Evolutionary conservation across 1,139 yeast species (phyloP), one percentile per base, ranked within the genome.

Genomic region (Scheffersomyces illinoinensis): DNA sequence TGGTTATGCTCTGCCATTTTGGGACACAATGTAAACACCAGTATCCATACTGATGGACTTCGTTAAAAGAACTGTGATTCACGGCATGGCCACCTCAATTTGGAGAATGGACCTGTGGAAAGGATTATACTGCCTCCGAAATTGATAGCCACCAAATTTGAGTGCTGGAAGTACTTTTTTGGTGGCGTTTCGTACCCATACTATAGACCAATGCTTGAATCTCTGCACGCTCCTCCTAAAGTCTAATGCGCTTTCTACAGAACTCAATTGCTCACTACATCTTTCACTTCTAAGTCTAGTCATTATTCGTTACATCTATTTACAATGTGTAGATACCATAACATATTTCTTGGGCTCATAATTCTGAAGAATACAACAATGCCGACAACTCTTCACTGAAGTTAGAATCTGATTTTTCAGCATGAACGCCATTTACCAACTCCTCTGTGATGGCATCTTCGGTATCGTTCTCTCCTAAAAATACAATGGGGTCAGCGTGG

Each of bases 361-460:
- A 33, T 33, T 33, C 43, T 17, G 51, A 48, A 48, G 51, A 17
- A 54, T 67, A 62, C 58, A 71, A 59, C 6, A 70, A 54, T 12
- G 66, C 56, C 4, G 70, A 64, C 51, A 71, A 59, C 53, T 71
- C 73, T 26, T 65, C 70, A 8, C 65, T 63, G 54, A 70, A 68
- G 53, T 67, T 66, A 49, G 58, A 56, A 48, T 64, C 66, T 5
- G 53, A 53, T n/a, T 50, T 39, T 33, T 53, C 52, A 19, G 21
- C 23, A 20, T 51, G 50, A 21, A 43, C 4, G 1, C 60, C 63
- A n/a, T 62, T 59, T 24, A 71, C 66, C 47, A 70, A 57, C 48
- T 72, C 76, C 20, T 70, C 71, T 2, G 72, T 68, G 18, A 68
- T 63, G 33, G 56, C 50, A 23, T 65, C 70, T 49, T 67, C 68